Conservation (phyloP, 768 basidiomycete species). For the Leccinum longicurvipes region DNA sequence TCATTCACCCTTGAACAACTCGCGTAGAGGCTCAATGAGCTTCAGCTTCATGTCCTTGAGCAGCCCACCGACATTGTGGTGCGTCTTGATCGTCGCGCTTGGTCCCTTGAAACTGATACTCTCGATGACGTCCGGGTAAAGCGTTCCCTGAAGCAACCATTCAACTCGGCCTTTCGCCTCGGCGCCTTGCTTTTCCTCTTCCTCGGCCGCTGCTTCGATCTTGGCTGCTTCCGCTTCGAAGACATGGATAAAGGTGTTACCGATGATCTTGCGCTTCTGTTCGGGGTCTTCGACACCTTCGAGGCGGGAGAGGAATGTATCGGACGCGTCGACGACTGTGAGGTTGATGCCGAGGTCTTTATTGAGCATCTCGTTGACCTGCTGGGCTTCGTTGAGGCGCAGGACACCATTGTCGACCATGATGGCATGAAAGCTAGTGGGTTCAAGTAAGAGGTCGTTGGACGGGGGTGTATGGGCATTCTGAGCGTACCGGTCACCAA, state of each 20-base stretch:
- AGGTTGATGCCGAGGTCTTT: constrained; percentile 93
- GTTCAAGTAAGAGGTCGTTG: neutral
- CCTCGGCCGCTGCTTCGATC: constrained; percentile 78
- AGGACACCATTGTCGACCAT: constrained; percentile 99
- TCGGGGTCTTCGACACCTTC: constrained; percentile 94
- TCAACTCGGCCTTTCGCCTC: constrained; percentile 88
- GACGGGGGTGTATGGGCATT: neutral
- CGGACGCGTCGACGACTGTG: constrained; percentile 93
- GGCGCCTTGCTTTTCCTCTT: constrained; percentile 63
- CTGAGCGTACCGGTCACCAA: constrained; percentile 79
- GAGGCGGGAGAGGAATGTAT: constrained; percentile 86
- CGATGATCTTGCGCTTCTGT: constrained; percentile 95
- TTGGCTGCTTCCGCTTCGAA: constrained; percentile 93
- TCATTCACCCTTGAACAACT: constrained; percentile 91
- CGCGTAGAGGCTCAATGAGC: constrained; percentile 94
- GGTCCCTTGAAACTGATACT: constrained; percentile 99
- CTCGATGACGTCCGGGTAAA: constrained; percentile 99
- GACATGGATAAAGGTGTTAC: constrained; percentile 97
- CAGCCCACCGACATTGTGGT: constrained; percentile 97
- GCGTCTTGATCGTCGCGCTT: constrained; percentile 98
- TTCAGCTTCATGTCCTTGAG: constrained; percentile 98
- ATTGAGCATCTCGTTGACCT: constrained; percentile 92
- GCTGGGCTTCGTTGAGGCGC: constrained; percentile 83
- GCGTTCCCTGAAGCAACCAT: constrained; percentile 95
- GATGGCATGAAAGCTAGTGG: constrained; percentile 89